phyloP scores from a whole-genome alignment of 2,329 filamentous ascomycete genomes.

The Periconia sp. region DNA sequence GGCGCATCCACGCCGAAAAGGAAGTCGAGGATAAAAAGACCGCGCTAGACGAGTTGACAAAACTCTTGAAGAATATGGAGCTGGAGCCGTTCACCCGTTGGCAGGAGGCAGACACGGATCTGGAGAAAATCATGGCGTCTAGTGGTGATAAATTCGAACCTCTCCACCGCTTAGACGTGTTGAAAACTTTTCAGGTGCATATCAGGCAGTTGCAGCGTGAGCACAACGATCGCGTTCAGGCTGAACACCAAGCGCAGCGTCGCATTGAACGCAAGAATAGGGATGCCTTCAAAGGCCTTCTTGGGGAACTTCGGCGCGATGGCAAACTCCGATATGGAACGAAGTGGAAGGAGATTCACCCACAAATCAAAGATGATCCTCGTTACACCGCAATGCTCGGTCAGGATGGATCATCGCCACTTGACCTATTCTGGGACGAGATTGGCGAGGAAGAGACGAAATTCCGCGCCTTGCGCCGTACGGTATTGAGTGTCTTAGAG shows the following conservation, averaged over 20 bases:
- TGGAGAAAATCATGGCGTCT: constrained; percentile 76
- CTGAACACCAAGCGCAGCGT: constrained; percentile 78
- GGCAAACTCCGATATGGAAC: constrained; percentile 86
- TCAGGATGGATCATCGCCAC: constrained; percentile 78
- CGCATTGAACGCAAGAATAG: constrained; percentile 84
- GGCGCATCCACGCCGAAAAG: constrained; percentile 75
- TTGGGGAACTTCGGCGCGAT: constrained; percentile 71
- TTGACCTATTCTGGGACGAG: constrained; percentile 95
- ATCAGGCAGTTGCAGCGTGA: constrained; percentile 88
- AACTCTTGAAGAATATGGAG: constrained; percentile 75
- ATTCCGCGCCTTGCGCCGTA: constrained; percentile 77
- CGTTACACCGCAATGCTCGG: constrained; percentile 84
- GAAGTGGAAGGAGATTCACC: constrained; percentile 84
- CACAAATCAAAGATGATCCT: constrained; percentile 74
- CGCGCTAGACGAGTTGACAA: constrained; percentile 80
- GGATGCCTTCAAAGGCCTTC: constrained; percentile 74
- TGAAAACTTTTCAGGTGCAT: constrained; percentile 91
- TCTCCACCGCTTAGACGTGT: constrained; percentile 84
- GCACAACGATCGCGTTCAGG: constrained; percentile 88
- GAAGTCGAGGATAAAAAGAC: constrained; percentile 72
- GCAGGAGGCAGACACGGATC: constrained; percentile 82
- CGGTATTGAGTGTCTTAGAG: constrained; percentile 85
- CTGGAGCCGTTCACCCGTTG: constrained; percentile 93
- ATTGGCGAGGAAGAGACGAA: constrained; percentile 91
- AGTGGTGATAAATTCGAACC: constrained; percentile 79